Conservation (phyloP, 805 yeast species). For the Millerozyma acaciae region DNA sequence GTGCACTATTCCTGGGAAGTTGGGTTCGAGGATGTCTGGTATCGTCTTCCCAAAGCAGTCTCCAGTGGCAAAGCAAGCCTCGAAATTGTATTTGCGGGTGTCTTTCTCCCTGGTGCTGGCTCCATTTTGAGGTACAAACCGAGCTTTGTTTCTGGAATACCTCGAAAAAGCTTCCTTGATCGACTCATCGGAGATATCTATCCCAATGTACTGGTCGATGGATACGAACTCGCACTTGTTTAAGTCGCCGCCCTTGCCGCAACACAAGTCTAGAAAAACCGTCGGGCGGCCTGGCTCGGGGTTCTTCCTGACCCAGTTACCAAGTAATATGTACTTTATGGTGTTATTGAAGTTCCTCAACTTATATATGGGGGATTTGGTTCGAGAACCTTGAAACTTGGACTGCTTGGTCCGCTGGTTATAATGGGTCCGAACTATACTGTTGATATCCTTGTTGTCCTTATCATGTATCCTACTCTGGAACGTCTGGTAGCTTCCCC, state of each 20-base stretch:
- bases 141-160: slow-evolving; percentile 50
- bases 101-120: slow-evolving; percentile 21
- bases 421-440: slow-evolving; percentile 76
- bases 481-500: slow-evolving; percentile 30
- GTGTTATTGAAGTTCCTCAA: slow-evolving; percentile 88
- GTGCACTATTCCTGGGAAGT: slow-evolving; percentile 56
- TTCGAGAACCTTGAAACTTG: slow-evolving; percentile 55
- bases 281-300: slow-evolving; percentile 16
- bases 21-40: slow-evolving; percentile 59
- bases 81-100: slow-evolving; percentile 54
- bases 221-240: slow-evolving; percentile 79
- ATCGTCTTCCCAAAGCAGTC: slow-evolving; percentile 78
- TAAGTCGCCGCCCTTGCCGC: slow-evolving; percentile 98
- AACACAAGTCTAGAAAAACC: slow-evolving; percentile 78
- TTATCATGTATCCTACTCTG: slow-evolving; percentile 33
- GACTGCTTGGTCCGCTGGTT: slow-evolving; percentile 77
- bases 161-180: slow-evolving; percentile 80
- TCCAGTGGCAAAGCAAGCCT: slow-evolving; percentile 84
- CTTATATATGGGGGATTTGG: slow-evolving; percentile 78
- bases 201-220: slow-evolving; percentile 76
- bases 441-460: slow-evolving; percentile 47
- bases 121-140: slow-evolving; percentile 29
- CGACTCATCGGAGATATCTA: slow-evolving; percentile 88
- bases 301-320: slow-evolving; percentile 50
- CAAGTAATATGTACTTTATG: slow-evolving; percentile 80